Evolutionary conservation across 257 asterid genomes (phyloP).

Genomic region (Solanum pinnatisectum): DNA sequence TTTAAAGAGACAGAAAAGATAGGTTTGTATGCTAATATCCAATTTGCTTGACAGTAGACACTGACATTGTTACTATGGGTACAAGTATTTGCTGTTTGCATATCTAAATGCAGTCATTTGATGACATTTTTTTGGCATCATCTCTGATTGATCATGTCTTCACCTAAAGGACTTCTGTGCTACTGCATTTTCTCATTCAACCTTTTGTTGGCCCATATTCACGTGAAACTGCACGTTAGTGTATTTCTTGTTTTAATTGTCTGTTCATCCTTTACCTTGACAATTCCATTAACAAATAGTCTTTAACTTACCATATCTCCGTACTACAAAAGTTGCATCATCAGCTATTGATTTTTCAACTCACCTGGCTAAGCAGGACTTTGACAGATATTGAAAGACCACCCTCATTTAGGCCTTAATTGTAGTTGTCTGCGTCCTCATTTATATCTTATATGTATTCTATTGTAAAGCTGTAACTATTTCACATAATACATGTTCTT

Average conservation of each 20-base stretch:
- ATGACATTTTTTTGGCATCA: not conserved
- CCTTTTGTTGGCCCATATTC: not conserved
- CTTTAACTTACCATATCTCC: not conserved
- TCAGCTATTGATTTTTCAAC: not conserved
- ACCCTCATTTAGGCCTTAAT: not conserved
- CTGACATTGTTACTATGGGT: not conserved
- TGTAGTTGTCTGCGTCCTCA: not conserved
- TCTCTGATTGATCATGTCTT: not conserved
- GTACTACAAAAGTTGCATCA: not conserved
- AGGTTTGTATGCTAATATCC: slow-evolving; percentile 30
- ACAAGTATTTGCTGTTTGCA: not conserved
- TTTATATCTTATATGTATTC: not conserved
- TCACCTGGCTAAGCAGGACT: not conserved
- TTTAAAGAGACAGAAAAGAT: slow-evolving; percentile 60
- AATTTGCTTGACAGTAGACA: not conserved
- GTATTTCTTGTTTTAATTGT: not conserved
- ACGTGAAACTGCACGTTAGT: not conserved
- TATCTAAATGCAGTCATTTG: not conserved
- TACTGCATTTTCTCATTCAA: not conserved
- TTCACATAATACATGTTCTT: not conserved
- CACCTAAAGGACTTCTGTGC: not conserved
- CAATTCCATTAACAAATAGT: not conserved
- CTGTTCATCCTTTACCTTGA: not conserved
- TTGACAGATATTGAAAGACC: not conserved
- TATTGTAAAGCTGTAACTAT: not conserved